Evolutionary conservation across 2,329 filamentous ascomycete species (phyloP).

Genomic region (Fusarium sp.): DNA sequence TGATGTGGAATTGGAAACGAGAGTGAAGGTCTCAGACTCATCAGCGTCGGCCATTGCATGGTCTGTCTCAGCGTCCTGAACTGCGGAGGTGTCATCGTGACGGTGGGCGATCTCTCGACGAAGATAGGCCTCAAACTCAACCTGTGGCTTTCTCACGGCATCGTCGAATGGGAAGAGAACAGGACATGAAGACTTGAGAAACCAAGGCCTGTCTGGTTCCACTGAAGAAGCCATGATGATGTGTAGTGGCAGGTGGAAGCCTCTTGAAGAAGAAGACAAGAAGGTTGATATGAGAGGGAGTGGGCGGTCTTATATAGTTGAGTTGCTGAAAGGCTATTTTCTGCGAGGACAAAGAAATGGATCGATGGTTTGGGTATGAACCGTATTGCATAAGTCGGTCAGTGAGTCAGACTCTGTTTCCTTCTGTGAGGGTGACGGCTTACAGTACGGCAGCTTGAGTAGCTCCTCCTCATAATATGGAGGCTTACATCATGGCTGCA

Average conservation of each 20-base stretch:
- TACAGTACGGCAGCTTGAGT: no score
- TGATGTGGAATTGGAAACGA: conserved; percentile 43
- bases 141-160: conserved; percentile 47
- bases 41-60: conserved; percentile 23
- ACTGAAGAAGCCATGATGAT: conserved; percentile 36
- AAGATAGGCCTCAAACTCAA: conserved; percentile 51
- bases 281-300: neutral
- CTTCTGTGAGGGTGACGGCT: neutral
- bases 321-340: neutral
- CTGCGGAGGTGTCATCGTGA: conserved; percentile 7
- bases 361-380: neutral
- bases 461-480: neutral
- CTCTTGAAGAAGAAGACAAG: neutral
- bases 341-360: neutral
- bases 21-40: conserved; percentile 43
- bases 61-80: neutral
- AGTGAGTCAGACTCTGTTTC: conserved; percentile 27
- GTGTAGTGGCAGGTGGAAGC: neutral
- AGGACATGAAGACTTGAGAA: conserved; percentile 52
- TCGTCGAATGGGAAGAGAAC: conserved; percentile 53
- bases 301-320: conserved; percentile 15
- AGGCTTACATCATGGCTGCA: conserved; percentile 3
- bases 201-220: conserved; percentile 49
- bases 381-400: conserved; percentile 10
- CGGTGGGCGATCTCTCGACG: conserved; percentile 40